phyloP scores from a whole-genome alignment of 495 filamentous ascomycete species.

The Jackrogersella minutella region DNA sequence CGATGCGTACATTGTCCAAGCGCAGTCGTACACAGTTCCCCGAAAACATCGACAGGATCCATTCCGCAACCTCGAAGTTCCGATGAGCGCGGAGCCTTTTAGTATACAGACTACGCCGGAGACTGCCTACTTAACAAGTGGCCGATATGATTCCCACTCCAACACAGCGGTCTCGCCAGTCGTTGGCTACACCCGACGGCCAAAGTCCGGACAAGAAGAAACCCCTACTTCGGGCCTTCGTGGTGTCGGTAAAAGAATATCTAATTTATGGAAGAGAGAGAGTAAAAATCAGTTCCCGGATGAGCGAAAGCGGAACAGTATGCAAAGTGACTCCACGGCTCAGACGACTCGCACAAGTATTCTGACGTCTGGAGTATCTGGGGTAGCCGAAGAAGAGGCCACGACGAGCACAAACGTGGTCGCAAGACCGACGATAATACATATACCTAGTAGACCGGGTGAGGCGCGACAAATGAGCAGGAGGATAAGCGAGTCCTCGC shows the following conservation, averaged over 20 bases:
- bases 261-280: slow-evolving; percentile 38
- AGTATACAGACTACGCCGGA: slow-evolving; percentile 48
- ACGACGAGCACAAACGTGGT: slow-evolving; percentile 40
- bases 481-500: slow-evolving; percentile 25
- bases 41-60: slow-evolving; percentile 8
- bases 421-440: slow-evolving; percentile 44
- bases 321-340: slow-evolving; percentile 28
- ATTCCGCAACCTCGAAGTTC: slow-evolving; percentile 46
- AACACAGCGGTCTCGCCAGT: slow-evolving; percentile 27
- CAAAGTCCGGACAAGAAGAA: slow-evolving; percentile 25
- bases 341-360: slow-evolving; percentile 44
- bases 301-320: slow-evolving; percentile 32
- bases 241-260: slow-evolving; percentile 33
- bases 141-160: slow-evolving; percentile 29
- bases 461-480: slow-evolving; percentile 40
- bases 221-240: slow-evolving; percentile 10
- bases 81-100: slow-evolving; percentile 28
- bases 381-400: slow-evolving; percentile 37
- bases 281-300: slow-evolving; percentile 12
- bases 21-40: slow-evolving; percentile 24
- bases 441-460: slow-evolving; percentile 44
- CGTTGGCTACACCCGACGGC: slow-evolving; percentile 26
- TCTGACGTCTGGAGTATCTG: slow-evolving; percentile 40
- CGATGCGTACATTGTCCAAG: slow-evolving; percentile 33
- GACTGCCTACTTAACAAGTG: slow-evolving; percentile 36